A percentile compares a stretch with the other conserved stretches of the same genome.
These are phyloP conservation scores for Jimgerdemannia lactiflua DNA, from an alignment of 192 early-diverging fungal genomes.

Conservation along the genomic window DNA sequence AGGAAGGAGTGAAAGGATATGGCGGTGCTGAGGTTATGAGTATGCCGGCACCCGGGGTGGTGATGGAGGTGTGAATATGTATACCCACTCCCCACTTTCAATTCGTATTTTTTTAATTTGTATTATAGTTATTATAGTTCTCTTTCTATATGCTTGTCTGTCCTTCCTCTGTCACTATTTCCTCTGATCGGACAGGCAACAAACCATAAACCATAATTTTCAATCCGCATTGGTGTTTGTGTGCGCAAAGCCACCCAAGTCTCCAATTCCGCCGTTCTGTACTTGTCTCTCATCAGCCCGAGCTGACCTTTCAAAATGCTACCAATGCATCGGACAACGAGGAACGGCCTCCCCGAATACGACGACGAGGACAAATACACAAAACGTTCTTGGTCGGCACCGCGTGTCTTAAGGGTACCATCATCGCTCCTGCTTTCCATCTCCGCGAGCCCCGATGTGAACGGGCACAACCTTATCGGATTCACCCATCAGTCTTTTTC, in stretches of 20 bases:
- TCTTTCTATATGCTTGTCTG: background rate
- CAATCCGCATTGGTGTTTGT: too few relatives aligned
- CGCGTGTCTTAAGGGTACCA: background rate
- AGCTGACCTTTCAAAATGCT: conserved; percentile 13
- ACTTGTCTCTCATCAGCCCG: too few relatives aligned
- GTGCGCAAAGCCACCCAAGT: too few relatives aligned
- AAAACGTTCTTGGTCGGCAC: conserved; percentile 12
- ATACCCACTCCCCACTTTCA: background rate
- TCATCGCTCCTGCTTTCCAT: background rate
- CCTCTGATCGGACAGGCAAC: too few relatives aligned
- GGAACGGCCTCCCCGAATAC: conserved; percentile 10
- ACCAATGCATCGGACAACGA: conserved; percentile 27
- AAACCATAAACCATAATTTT: too few relatives aligned
- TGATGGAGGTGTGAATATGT: background rate
- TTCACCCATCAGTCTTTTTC: too few relatives aligned
- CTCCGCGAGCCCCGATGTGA: background rate
- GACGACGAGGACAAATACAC: conserved; percentile 32
- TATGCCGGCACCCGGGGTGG: background rate
- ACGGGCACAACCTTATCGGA: too few relatives aligned
- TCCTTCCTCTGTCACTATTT: too few relatives aligned
- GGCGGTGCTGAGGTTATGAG: background rate
- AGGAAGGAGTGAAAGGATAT: background rate
- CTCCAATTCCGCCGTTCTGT: too few relatives aligned
- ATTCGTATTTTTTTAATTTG: background rate
- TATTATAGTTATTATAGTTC: background rate